A percentile compares a stretch with the other conserved stretches of the same genome.
Conservation (phyloP, 1,284 basidiomycete genomes). For the Pseudozyma sp. region DNA sequence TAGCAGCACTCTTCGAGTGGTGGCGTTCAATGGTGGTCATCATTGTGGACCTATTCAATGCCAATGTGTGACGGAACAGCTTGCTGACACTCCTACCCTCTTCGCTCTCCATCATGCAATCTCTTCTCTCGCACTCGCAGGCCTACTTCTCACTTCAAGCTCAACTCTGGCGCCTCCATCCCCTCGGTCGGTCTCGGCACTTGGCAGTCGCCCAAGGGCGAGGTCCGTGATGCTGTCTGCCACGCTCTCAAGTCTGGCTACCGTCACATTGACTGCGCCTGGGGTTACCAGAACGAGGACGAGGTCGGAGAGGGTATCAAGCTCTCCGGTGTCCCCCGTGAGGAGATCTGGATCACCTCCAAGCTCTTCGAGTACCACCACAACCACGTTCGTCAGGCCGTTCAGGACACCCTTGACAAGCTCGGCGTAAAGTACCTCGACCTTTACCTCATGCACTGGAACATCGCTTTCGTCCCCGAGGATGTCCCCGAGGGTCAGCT, state of each 20-base stretch:
- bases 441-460: slow-evolving; percentile 85
- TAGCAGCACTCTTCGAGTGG: background rate
- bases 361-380: slow-evolving; percentile 81
- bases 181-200: slow-evolving; percentile 58
- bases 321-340: slow-evolving; percentile 78
- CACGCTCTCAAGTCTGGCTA: slow-evolving; percentile 62
- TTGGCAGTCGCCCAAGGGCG: slow-evolving; percentile 57
- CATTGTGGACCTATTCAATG: background rate
- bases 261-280: slow-evolving; percentile 59
- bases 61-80: background rate
- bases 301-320: slow-evolving; percentile 85
- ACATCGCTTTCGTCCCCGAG: slow-evolving; percentile 61
- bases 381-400: slow-evolving; percentile 70
- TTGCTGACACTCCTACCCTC: slow-evolving; percentile 1
- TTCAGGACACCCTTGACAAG: slow-evolving; percentile 80
- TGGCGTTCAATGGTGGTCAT: background rate
- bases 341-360: slow-evolving; percentile 85
- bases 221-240: slow-evolving; percentile 73
- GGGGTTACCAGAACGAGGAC: slow-evolving; percentile 77
- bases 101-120: background rate
- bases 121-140: slow-evolving; percentile 9
- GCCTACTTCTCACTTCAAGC: slow-evolving; percentile 50
- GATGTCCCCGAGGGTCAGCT: slow-evolving; percentile 53
- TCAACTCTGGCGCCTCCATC: slow-evolving; percentile 57
- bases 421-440: slow-evolving; percentile 83